Percentiles rank a stretch among this genome's conserved stretches.
These are phyloP conservation scores for Haplosporangium sp. DNA, from an alignment of 371 early-diverging fungal genomes.

Conservation along the genomic window DNA sequence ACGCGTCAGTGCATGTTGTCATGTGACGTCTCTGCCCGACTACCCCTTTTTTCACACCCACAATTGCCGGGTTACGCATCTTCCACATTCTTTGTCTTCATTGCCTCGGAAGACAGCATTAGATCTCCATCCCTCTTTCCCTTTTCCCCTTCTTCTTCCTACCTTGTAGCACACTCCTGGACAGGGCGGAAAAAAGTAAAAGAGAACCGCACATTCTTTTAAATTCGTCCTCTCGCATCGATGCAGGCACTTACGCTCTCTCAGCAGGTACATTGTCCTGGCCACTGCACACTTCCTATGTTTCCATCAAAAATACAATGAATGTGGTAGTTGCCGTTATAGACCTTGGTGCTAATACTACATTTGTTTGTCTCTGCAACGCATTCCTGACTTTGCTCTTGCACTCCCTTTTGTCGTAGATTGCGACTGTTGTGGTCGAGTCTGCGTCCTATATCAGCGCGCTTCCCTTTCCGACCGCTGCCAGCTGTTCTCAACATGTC, in stretches of 20 bases:
- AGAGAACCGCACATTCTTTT: neutral
- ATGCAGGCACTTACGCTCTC: conserved; percentile 50
- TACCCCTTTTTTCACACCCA: neutral
- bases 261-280: conserved; percentile 37
- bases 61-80: neutral
- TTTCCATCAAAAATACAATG: neutral
- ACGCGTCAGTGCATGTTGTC: no score
- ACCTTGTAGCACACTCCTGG: no score
- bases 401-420: neutral
- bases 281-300: neutral
- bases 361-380: neutral
- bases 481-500: conserved; percentile 26
- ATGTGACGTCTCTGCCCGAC: neutral
- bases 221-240: neutral
- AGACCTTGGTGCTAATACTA: neutral
- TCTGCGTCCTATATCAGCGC: conserved; percentile 36
- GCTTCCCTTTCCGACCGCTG: conserved; percentile 34
- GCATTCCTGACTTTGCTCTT: neutral
- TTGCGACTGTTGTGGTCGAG: conserved; percentile 42
- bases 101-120: neutral
- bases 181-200: no score
- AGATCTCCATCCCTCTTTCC: neutral
- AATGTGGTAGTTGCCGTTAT: neutral
- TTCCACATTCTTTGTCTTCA: neutral
- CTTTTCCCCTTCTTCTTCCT: neutral